Base-by-base conservation (phyloP, 2,329 filamentous ascomycete genomes). In the Thelonectria olida region DNA sequence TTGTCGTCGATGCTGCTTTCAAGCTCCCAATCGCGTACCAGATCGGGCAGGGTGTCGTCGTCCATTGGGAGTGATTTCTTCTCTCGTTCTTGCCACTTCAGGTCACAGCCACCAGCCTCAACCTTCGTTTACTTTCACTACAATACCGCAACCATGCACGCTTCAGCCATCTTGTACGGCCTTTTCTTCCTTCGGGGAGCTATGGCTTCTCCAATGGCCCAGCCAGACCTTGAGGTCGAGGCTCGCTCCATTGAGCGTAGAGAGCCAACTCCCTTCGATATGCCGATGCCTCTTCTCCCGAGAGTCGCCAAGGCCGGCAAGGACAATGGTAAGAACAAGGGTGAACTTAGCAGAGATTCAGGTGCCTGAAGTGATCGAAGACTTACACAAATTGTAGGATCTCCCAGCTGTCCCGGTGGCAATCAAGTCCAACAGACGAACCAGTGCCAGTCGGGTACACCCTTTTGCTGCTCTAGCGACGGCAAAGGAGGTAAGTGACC, bases 381-480 rank as follows among this genome's bases (percentile, higher is more conserved):
- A 55, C 36, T 52, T 5, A 23, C 20, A 23, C 25, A 28, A 6
- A 39, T 20, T 10, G 19, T 19, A 12, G 56, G 47, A 12, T 42
- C 38, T 7, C 8, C 53, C 2, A 19, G 28, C 13, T 17, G 38
- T 31, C n/a, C 41, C 9, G 38, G 45, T 5, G 41, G 9, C 28
- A 31, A 31, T 13, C 28, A 31, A 9, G 13, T 10, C 23, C 15
- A 17, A 1, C 64, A 67, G 52, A 9, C 48, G 0, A 66, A 64
- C 22, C 36, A 42, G 1, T 69, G 67, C 10, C 63, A 58, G 5
- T 45, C 50, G 2, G 67, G 67, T 8, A 58, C 23, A 3, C 65
- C 60, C 9, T 69, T 56, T 51, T 69, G 67, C 56, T 69, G 67
- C n/a, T 61, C 54, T 15, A 62, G 48, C 1, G 38, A 54, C 28